Base-by-base conservation (phyloP, 148 eudicot genomes). In the Spergularia bocconei region DNA sequence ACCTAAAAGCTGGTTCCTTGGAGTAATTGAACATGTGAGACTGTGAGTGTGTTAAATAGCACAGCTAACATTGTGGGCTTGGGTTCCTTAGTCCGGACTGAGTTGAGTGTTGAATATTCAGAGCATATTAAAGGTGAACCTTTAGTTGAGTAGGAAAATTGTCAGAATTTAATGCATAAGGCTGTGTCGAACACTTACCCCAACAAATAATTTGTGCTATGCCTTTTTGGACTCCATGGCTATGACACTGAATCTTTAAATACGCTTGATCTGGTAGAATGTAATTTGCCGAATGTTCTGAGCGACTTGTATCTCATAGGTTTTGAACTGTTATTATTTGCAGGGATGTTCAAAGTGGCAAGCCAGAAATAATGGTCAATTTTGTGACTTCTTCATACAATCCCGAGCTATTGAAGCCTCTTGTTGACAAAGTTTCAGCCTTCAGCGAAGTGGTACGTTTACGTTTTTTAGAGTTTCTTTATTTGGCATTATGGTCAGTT, bases 371-470 rank as follows among this genome's bases (percentile, higher is more conserved):
- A 64, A 94, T 95, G 98, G 97, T 95, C 70, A 95, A 95, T 82
- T 95, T 95, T 82, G 98, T 95, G 84, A 95, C 98, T 54, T 92
- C 98, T 11, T 86, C 92, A 29, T 83, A 89, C 91, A 84, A 90
- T 71, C 97, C 96, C 4, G 98, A 90, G 81, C 83, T 92, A 74
- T 78, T 95, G 82, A 83, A 83, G 77, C 92, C 97, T 79, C 89
- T 95, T 44, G 87, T 95, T 64, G 89, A 95, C 72, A 87, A 87
- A 89, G 82, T 90, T 78, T 83, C 88, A 75, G 77, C 79, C 64
- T 83, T 92, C 72, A 89, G 86, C 74, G 88, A 89, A 87, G 98
- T 95, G 93, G 98, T 92, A 63, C 63, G 97, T 88, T 67, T 71
- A 58, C 67, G 13, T 53, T 13, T 17, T 33, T 7, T 20, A 13